Evolutionary conservation across 1,284 basidiomycete species (phyloP).

Genomic region (Sanghuangporus sanghuang): DNA sequence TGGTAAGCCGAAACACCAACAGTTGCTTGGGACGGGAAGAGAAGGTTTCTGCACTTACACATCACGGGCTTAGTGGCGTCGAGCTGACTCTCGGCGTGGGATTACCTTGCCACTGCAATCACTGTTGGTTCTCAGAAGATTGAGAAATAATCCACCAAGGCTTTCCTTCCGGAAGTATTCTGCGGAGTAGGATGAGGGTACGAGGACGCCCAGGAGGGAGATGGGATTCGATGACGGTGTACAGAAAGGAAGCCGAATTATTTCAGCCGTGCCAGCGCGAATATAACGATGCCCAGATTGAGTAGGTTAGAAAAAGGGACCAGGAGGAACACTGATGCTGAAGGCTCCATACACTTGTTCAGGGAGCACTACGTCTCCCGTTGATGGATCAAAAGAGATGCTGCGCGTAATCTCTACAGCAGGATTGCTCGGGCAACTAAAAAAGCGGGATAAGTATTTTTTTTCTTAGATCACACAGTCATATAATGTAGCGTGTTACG

Average conservation of each 20-base stretch:
- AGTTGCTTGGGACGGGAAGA: background rate
- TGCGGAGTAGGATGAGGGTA: background rate
- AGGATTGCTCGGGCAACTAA: constrained; percentile 56
- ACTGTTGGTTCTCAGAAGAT: background rate
- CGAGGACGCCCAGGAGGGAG: background rate
- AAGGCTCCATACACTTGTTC: constrained; percentile 32
- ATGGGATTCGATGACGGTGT: background rate
- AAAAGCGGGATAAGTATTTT: background rate
- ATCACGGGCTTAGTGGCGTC: background rate
- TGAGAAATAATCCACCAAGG: constrained; percentile 43
- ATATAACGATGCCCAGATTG: background rate
- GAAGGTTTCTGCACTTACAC: background rate
- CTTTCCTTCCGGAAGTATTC: constrained; percentile 43
- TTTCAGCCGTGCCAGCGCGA: background rate
- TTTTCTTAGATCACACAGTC: background rate
- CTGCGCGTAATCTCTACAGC: constrained; percentile 68
- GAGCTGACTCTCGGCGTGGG: background rate
- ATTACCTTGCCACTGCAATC: background rate
- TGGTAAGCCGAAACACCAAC: background rate
- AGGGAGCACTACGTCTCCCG: constrained; percentile 59
- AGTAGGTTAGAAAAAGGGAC: background rate
- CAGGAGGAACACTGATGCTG: background rate
- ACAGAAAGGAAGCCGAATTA: background rate
- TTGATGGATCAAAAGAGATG: constrained; percentile 47
- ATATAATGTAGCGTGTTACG: background rate